Conservation (phyloP, 768 basidiomycete species). For the Trametes maxima region DNA sequence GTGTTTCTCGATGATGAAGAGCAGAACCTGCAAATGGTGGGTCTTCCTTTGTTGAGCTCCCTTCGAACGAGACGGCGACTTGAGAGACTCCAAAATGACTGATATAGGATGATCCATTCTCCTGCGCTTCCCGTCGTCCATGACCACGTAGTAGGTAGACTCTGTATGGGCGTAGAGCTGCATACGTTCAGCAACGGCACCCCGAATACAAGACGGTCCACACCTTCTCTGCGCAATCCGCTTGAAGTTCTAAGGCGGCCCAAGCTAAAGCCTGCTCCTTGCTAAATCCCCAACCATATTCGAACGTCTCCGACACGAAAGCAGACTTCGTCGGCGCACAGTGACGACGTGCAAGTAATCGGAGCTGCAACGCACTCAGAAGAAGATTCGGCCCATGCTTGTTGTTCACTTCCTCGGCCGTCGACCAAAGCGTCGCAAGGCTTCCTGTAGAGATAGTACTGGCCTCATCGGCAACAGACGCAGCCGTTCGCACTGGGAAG, state of each 20-base stretch:
- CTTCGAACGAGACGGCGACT: slow-evolving; percentile 29
- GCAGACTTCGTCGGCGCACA: slow-evolving; percentile 32
- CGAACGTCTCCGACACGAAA: slow-evolving; percentile 68
- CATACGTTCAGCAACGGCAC: slow-evolving; percentile 1
- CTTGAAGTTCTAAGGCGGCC: slow-evolving; percentile 78
- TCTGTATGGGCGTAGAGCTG: slow-evolving; percentile 71
- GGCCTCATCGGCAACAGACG: slow-evolving; percentile 22
- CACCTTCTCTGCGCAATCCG: slow-evolving; percentile 76
- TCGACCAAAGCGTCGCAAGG: slow-evolving; percentile 47
- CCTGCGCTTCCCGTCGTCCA: slow-evolving; percentile 49
- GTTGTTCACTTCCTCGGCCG: slow-evolving; percentile 64
- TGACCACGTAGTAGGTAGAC: slow-evolving; percentile 45
- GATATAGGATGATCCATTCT: slow-evolving; percentile 63
- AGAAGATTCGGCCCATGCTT: slow-evolving; percentile 66
- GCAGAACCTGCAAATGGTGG: slow-evolving; percentile 70
- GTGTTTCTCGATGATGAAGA: slow-evolving; percentile 84
- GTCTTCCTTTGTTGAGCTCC: slow-evolving; percentile 39
- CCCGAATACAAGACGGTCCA: slow-evolving; percentile 13
- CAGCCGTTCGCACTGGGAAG: slow-evolving; percentile 55
- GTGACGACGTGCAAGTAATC: slow-evolving; percentile 31
- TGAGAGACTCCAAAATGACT: slow-evolving; percentile 53
- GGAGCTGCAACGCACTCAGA: slow-evolving; percentile 65
- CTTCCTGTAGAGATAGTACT: slow-evolving; percentile 12
- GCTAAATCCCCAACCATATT: slow-evolving; percentile 75
- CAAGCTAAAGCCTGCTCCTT: slow-evolving; percentile 71